Evolutionary conservation across 2,329 filamentous ascomycete species (phyloP).

Genomic region (Elsinoe batatas): DNA sequence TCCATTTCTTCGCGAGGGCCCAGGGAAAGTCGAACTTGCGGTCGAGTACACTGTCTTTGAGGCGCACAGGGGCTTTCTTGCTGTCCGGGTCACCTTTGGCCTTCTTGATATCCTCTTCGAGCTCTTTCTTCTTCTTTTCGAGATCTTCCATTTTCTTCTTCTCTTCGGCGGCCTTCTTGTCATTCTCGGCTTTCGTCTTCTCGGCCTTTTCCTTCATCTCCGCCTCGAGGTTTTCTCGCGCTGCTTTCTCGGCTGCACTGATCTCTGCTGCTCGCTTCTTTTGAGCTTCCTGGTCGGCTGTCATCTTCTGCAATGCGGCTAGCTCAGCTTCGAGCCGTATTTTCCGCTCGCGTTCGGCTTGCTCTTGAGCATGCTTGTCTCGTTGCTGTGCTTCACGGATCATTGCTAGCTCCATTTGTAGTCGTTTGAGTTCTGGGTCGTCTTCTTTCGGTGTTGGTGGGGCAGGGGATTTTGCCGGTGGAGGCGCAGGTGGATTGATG

Average conservation of each 20-base stretch:
- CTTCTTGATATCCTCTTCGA: conserved; percentile 38
- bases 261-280: conserved; percentile 20
- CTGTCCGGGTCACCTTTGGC: conserved; percentile 42
- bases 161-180: conserved; percentile 43
- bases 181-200: conserved; percentile 35
- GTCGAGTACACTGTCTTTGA: conserved; percentile 75
- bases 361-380: neutral
- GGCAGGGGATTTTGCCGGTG: conserved; percentile 2
- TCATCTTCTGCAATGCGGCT: neutral
- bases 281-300: neutral
- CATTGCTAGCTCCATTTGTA: neutral
- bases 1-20: conserved; percentile 74
- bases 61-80: conserved; percentile 66
- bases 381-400: conserved; percentile 4
- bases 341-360: conserved; percentile 9
- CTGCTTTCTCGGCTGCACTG: conserved; percentile 21
- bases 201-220: conserved; percentile 44
- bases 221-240: conserved; percentile 28
- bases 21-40: conserved; percentile 90
- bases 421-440: conserved; percentile 7
- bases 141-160: conserved; percentile 42
- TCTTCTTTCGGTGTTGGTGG: conserved; percentile 5
- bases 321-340: conserved; percentile 11
- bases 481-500: neutral
- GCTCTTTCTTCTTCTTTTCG: conserved; percentile 39